Percentiles rank a stretch among this genome's conserved stretches.
phyloP scores from a whole-genome alignment of 179 eudicot species.

The Corrigiola litoralis region DNA sequence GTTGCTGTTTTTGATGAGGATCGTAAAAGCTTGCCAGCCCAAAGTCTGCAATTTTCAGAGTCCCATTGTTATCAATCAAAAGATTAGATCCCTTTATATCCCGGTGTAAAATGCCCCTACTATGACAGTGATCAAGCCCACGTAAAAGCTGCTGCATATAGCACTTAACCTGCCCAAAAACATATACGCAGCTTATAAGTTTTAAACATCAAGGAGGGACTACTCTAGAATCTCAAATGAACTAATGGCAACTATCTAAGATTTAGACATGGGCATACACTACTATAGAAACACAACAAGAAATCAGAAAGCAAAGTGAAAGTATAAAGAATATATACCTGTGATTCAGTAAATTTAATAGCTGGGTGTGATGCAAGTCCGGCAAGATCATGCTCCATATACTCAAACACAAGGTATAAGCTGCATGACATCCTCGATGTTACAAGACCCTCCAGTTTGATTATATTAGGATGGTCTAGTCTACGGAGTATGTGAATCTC shows the following conservation, averaged over 20 bases:
- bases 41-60: conserved; percentile 77
- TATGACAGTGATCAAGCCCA: conserved; percentile 85
- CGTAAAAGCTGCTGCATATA: conserved; percentile 71
- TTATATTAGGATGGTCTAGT: conserved; percentile 69
- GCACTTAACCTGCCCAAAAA: conserved; percentile 60
- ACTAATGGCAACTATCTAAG: neutral
- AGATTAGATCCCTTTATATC: conserved; percentile 82
- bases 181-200: conserved; percentile 5
- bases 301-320: neutral
- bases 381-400: conserved; percentile 87
- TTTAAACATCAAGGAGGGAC: neutral
- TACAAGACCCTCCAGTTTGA: conserved; percentile 75
- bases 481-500: conserved; percentile 71
- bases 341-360: conserved; percentile 69
- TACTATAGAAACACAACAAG: neutral
- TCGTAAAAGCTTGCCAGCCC: conserved; percentile 58
- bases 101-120: conserved; percentile 62
- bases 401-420: conserved; percentile 79
- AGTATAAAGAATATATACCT: conserved; percentile 30
- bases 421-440: conserved; percentile 88
- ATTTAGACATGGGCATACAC: neutral
- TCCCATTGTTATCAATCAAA: conserved; percentile 65
- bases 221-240: neutral
- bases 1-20: conserved; percentile 42
- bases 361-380: conserved; percentile 78